Base-by-base conservation (phyloP, 148 eudicot genomes). In the Mesembryanthemum crystallinum region DNA sequence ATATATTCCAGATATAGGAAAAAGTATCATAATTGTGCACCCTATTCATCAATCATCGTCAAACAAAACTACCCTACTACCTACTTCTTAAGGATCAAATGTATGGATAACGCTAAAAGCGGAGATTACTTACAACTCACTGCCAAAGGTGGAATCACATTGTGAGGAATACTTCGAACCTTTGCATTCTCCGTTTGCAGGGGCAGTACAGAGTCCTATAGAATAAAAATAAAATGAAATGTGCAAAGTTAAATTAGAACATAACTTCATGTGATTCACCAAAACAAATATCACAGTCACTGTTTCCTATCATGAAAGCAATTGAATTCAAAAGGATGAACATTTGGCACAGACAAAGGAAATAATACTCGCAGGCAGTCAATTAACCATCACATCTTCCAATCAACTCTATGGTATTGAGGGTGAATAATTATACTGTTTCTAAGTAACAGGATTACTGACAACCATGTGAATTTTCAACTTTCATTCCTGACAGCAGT, bases 161-260 rank as follows among this genome's bases (percentile, higher is more conserved):
- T 75, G 77, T 96, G 97, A 68, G 94, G 87, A 74, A 96, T 92
- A 70, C 83, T 80, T 80, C 99, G 92, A 70, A 89, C 91, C 82
- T 89, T 96, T 80, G 87, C 90, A 77, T 85, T 76, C 83, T 89
- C 97, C 89, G 84, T 74, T 73, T 82, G 86, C 87, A 96, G 79
- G 78, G 83, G 79, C 67, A 82, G 51, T 69, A 80, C 67, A 64
- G 84, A 85, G 76, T 87, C 97, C 99, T 95, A 66, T 30, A 74
- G 35, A 62, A 5, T 30, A 72, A 67, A 60, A 76, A 43, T 47
- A 8, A 21, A 30, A 71, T 64, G 7, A 57, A 45, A 45, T 9
- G n/a, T 39, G 63, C 8, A 24, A n/a, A n/a, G n/a, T 3, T 67
- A 21, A 37, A 55, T 32, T 42, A 60, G 62, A 29, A 39, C 33